Evolutionary conservation across 108 stramenopile genomes (phyloP), one percentile per base, ranked within the genome.

Genomic region (Skeletonema marinoi): DNA sequence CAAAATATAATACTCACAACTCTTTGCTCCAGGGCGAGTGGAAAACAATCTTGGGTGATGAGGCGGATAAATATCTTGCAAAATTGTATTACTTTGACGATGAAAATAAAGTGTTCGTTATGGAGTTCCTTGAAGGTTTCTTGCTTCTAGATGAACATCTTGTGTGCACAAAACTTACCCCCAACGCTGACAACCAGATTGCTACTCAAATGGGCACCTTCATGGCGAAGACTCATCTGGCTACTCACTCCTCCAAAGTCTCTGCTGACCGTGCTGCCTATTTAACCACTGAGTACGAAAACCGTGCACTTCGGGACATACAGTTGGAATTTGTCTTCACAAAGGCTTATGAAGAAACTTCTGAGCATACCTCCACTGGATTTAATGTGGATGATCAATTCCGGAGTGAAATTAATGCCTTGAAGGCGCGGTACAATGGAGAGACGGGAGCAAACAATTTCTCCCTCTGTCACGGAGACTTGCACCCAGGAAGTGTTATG

Each of bases 401-500:
- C 71, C 72, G 90, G 73, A 50, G 65, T 36, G 87, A 92, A 67
- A 75, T 92, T 19, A 83, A 88, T 46, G 70, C 80, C 30, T 66
- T 92, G 48, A 92, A 90, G 71, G 44, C 85, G 32, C 78, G 83
- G 32, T 92, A 91, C 85, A 79, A 89, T 74, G 90, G 89, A 32
- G 73, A 88, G 36, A n/a, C 31, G 11, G 80, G 70, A 6, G 61
- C 68, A 1, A 71, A 66, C 29, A 66, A 76, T 58, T 66, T 90
- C 60, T 88, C 86, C 2, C 70, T 94, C 71, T 76, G 76, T 56
- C 93, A 94, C 74, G 93, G 93, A 33, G 93, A 94, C 82, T 74
- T 94, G 17, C 93, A 94, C 83, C 90, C 91, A 7, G 93, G 93
- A 65, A 81, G 78, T 65, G 89, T 94, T 65, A 94, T 94, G 93